Evolutionary conservation across 2,329 filamentous ascomycete species (phyloP).

Genomic region (Bipolaris oryzae): DNA sequence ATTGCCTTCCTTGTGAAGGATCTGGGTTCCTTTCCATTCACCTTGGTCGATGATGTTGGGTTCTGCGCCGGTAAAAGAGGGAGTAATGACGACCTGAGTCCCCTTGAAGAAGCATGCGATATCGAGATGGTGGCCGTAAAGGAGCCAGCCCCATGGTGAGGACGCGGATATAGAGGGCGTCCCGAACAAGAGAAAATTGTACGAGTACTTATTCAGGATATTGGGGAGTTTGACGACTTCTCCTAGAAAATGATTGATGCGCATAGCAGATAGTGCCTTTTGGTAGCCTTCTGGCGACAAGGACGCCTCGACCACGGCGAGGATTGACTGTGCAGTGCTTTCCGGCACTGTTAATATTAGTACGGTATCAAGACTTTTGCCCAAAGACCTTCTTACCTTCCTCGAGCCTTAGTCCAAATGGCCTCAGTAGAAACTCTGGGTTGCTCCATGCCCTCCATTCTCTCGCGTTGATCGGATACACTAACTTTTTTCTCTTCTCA

Average conservation of each 20-base stretch:
- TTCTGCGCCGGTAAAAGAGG: constrained; percentile 81
- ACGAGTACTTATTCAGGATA: constrained; percentile 76
- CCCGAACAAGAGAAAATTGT: constrained; percentile 77
- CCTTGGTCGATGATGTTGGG: constrained; percentile 75
- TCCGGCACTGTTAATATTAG: constrained; percentile 34
- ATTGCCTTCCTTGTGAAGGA: constrained; percentile 68
- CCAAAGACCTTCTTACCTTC: constrained; percentile 49
- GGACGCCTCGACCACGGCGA: constrained; percentile 62
- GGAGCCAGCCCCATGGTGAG: constrained; percentile 71
- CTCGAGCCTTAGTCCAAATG: constrained; percentile 74
- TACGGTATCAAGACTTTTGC: background rate
- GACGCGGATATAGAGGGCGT: constrained; percentile 58
- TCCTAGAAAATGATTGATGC: constrained; percentile 76
- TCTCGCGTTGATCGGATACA: constrained; percentile 69
- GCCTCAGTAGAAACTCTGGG: constrained; percentile 72
- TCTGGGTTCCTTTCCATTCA: constrained; percentile 66
- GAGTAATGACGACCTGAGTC: constrained; percentile 70
- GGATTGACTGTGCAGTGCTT: constrained; percentile 50
- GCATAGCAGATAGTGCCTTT: constrained; percentile 73
- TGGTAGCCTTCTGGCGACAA: constrained; percentile 73
- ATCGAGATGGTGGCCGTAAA: constrained; percentile 82
- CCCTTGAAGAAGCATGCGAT: constrained; percentile 72
- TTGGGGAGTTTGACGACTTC: constrained; percentile 65
- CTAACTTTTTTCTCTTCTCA: constrained; percentile 57
- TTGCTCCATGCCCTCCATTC: constrained; percentile 77